A percentile compares a stretch with the other conserved stretches of the same genome.
phyloP scores from a whole-genome alignment of 2,329 filamentous ascomycete species.

The Macrophomina pseudophaseolina region DNA sequence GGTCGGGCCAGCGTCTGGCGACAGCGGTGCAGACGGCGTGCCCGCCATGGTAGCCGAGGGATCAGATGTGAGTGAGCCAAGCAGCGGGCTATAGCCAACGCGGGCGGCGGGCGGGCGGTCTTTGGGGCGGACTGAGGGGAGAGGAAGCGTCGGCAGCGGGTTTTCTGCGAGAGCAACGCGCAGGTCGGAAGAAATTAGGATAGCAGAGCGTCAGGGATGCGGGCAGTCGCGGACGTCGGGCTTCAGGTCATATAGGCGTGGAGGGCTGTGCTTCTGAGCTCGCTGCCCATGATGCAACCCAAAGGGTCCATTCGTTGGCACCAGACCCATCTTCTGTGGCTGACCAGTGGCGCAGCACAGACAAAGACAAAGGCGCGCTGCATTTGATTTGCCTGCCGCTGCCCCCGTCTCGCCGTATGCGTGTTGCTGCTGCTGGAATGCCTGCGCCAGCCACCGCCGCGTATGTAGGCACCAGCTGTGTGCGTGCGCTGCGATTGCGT shows the following conservation, averaged over 20 bases:
- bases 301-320: slow-evolving; percentile 19
- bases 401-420: not conserved
- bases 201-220: slow-evolving; percentile 12
- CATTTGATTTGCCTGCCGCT: not conserved
- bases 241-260: slow-evolving; percentile 22
- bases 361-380: slow-evolving; percentile 7
- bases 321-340: not conserved
- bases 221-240: slow-evolving; percentile 10
- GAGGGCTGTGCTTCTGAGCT: slow-evolving; percentile 22
- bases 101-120: slow-evolving; percentile 14
- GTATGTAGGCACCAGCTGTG: slow-evolving; percentile 19
- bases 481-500: slow-evolving; percentile 6
- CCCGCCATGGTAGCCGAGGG: slow-evolving; percentile 24
- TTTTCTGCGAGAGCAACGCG: not conserved
- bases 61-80: not conserved
- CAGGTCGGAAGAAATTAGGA: slow-evolving; percentile 2
- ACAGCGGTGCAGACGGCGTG: slow-evolving; percentile 28
- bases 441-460: slow-evolving; percentile 18
- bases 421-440: not conserved
- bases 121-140: not conserved
- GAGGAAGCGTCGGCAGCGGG: not conserved
- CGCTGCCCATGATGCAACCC: slow-evolving; percentile 25
- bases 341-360: slow-evolving; percentile 17
- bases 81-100: slow-evolving; percentile 1
- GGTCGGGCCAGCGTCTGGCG: slow-evolving; percentile 46